Percentiles rank a stretch among this genome's conserved stretches.
phyloP scores from a whole-genome alignment of 345 rosid genomes.

The Capsella bursapastoris region DNA sequence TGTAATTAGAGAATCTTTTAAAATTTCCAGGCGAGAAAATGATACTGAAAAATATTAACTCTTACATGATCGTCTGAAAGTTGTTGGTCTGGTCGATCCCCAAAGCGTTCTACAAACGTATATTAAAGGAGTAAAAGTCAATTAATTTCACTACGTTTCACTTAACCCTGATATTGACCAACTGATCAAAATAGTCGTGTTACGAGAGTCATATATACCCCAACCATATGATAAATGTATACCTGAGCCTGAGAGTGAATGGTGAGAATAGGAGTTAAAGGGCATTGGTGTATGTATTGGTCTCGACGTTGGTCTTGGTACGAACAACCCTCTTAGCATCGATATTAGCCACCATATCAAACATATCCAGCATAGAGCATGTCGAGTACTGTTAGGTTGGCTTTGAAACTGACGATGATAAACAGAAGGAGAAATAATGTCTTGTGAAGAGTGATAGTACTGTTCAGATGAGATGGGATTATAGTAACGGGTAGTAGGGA shows the following conservation, averaged over 20 bases:
- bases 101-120: slow-evolving; percentile 12
- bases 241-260: not conserved
- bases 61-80: not conserved
- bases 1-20: too few species aligned
- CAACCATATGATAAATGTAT: too few species aligned
- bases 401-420: slow-evolving; percentile 15
- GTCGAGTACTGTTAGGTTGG: not conserved
- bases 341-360: not conserved
- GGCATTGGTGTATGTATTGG: not conserved
- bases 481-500: not conserved
- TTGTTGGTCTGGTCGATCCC: slow-evolving; percentile 4
- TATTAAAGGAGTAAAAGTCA: not conserved
- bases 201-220: too few species aligned
- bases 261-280: not conserved
- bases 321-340: not conserved
- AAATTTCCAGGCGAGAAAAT: not conserved
- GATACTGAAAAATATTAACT: not conserved
- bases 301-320: slow-evolving; percentile 7
- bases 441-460: slow-evolving; percentile 1
- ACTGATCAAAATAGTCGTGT: too few species aligned
- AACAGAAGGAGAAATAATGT: not conserved
- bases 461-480: not conserved
- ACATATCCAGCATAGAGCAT: not conserved
- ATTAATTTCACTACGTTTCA: too few species aligned
- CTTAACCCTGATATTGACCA: not conserved